Conservation (phyloP, 495 filamentous ascomycete genomes). For the Pseudoneurospora amorphoporcata region DNA sequence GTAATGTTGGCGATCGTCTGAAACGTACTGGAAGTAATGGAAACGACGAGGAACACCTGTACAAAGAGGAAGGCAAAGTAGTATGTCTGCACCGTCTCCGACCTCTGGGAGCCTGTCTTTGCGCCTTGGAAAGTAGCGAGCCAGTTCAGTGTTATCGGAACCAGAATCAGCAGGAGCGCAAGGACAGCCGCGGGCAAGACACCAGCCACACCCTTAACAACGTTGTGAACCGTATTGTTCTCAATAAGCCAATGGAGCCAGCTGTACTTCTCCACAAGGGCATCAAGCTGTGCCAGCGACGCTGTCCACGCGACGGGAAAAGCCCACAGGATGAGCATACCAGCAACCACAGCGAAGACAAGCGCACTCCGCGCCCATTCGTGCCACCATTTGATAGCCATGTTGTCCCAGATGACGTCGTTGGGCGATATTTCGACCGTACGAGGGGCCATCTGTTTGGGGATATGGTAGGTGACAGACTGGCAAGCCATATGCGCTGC, state of each 20-base stretch:
- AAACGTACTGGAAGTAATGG: constrained; percentile 72
- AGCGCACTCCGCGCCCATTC: constrained; percentile 64
- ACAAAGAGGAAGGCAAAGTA: constrained; percentile 95
- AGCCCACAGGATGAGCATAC: constrained; percentile 81
- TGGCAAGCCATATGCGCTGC: constrained; percentile 98
- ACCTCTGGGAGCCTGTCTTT: constrained; percentile 70
- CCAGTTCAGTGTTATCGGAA: constrained; percentile 63
- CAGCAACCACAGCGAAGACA: constrained; percentile 56
- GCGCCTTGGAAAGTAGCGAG: constrained; percentile 67
- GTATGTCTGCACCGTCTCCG: constrained; percentile 78
- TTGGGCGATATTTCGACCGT: constrained; percentile 86
- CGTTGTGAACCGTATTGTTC: constrained; percentile 43
- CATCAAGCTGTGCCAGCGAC: constrained; percentile 62
- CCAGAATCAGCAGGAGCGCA: constrained; percentile 65
- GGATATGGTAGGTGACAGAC: constrained; percentile 79
- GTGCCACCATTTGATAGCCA: constrained; percentile 95
- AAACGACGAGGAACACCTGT: constrained; percentile 88
- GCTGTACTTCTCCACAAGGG: constrained; percentile 49
- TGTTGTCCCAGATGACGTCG: constrained; percentile 96
- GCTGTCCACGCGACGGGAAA: constrained; percentile 86
- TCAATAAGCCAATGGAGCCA: constrained; percentile 64
- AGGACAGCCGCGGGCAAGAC: constrained; percentile 72
- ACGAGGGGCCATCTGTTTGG: constrained; percentile 89
- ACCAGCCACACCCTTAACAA: constrained; percentile 72
- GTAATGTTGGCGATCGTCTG: constrained; percentile 53